Evolutionary conservation across 176 grass and related monocot species (phyloP), one percentile per base, ranked within the genome.

Genomic region (Avena sativa): DNA sequence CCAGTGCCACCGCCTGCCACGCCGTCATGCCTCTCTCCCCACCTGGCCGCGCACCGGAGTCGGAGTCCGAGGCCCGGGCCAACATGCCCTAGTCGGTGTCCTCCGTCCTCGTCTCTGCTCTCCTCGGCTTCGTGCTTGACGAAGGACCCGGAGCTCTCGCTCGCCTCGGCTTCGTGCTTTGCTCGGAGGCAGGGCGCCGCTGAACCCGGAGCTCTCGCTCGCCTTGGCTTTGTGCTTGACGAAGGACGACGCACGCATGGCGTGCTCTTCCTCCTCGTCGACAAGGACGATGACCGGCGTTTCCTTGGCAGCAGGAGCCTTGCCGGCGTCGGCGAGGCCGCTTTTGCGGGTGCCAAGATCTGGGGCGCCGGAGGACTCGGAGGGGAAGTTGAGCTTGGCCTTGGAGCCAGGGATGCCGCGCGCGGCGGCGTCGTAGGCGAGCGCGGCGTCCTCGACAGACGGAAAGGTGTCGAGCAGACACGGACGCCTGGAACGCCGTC

Each of bases 401-500:
- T 83, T 93, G 71, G 83, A 15, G 1, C 95, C 93, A 8, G 91
- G 84, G 82, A 98, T 92, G 66, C 43, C 76, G 70, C 89, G 91
- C 12, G 95, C 91, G 74, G 92, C 93, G 2, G 44, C 32, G 76
- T 98, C 95, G 52, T 98, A 98, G 76, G 95, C 89, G 55, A 25
- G 79, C 36, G 91, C 95, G 36, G 95, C 95, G 70, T 90, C 89
- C 80, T 98, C 89, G 7, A 93, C 91, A 46, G 93, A 89, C 6
- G 83, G 87, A 80, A 92, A 98, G 63, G 95, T 98, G 25, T 93
- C 95, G 52, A 98, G 91, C 95, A 98, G 83, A 97, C 89, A 23
- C 95, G 91, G 82, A 97, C 79, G 38, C 95, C 95, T 85, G 95
- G 93, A 71, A 87, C 86, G 52, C 92, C 93, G 91, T 95, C 91